Conservation (phyloP, 2,329 filamentous ascomycete species). For the Corynespora cassiicola region DNA sequence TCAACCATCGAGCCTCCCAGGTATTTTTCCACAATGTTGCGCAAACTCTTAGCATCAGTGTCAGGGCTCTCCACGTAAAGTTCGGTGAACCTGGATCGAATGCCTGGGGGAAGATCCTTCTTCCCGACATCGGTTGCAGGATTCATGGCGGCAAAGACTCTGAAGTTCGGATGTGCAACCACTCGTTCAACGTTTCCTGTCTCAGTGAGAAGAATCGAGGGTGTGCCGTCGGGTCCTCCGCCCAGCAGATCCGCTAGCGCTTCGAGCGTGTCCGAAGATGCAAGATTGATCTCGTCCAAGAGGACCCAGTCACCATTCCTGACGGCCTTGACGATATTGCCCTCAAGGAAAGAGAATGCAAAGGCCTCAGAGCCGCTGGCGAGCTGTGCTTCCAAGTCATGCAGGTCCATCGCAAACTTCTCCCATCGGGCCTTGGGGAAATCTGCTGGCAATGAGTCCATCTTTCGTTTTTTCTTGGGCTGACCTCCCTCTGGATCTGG, state of each 20-base stretch:
- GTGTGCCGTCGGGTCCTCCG: conserved; percentile 72
- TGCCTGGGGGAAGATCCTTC: conserved; percentile 85
- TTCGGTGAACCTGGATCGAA: conserved; percentile 93
- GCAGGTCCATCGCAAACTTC: conserved; percentile 74
- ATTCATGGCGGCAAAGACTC: conserved; percentile 99
- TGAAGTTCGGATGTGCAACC: conserved; percentile 87
- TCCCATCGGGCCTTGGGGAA: conserved; percentile 78
- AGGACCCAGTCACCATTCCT: conserved; percentile 97
- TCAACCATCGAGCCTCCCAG: conserved; percentile 72
- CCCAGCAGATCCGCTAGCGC: conserved; percentile 88
- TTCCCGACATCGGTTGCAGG: conserved; percentile 97
- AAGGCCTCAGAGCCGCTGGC: conserved; percentile 76
- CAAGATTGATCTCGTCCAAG: conserved; percentile 95
- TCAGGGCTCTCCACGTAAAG: conserved; percentile 94
- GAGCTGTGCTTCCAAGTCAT: conserved; percentile 81
- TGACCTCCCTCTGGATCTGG: conserved; percentile 61
- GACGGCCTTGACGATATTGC: conserved; percentile 94
- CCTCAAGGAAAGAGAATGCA: conserved; percentile 94
- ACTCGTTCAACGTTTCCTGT: conserved; percentile 92
- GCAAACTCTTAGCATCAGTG: conserved; percentile 81
- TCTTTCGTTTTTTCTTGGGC: conserved; percentile 73
- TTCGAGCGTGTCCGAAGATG: conserved; percentile 92
- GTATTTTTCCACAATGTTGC: conserved; percentile 88
- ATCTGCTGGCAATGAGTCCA: conserved; percentile 58
- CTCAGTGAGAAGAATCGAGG: conserved; percentile 89